Evolutionary conservation across 192 early-diverging fungal genomes (phyloP).

Genomic region (Chytriomyces sp.): DNA sequence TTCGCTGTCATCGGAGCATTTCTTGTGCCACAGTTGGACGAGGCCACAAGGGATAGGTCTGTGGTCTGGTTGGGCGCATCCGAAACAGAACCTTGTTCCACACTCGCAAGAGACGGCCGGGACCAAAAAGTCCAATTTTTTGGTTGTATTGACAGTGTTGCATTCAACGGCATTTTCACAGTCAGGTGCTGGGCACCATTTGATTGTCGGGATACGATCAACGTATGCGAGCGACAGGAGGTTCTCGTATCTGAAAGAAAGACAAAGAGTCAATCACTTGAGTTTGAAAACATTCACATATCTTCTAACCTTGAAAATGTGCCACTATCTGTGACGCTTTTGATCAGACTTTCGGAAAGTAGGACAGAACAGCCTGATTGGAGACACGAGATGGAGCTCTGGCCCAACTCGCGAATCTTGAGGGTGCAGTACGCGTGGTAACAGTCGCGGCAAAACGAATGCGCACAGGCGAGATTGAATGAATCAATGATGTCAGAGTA

Average conservation of each 20-base stretch:
- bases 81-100: conserved; percentile 86
- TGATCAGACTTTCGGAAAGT: neutral
- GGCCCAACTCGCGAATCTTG: neutral
- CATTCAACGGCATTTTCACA: conserved; percentile 51
- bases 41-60: conserved; percentile 84
- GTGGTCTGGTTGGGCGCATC: conserved; percentile 84
- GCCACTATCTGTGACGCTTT: neutral
- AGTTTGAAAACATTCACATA: neutral
- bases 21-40: conserved; percentile 85
- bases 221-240: conserved; percentile 89
- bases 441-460: too few species aligned
- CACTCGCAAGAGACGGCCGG: conserved; percentile 88
- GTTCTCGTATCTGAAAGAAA: conserved; percentile 63
- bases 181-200: conserved; percentile 95
- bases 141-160: conserved; percentile 71
- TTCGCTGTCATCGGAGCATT: conserved; percentile 96
- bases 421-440: neutral
- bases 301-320: too few species aligned
- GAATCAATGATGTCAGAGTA: too few species aligned
- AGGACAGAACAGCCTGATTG: neutral
- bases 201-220: conserved; percentile 77
- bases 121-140: conserved; percentile 77
- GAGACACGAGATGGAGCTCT: neutral
- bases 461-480: too few species aligned
- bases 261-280: neutral